Evolutionary conservation across 2,329 filamentous ascomycete genomes (phyloP).

Genomic region (Xylaria polymorpha): DNA sequence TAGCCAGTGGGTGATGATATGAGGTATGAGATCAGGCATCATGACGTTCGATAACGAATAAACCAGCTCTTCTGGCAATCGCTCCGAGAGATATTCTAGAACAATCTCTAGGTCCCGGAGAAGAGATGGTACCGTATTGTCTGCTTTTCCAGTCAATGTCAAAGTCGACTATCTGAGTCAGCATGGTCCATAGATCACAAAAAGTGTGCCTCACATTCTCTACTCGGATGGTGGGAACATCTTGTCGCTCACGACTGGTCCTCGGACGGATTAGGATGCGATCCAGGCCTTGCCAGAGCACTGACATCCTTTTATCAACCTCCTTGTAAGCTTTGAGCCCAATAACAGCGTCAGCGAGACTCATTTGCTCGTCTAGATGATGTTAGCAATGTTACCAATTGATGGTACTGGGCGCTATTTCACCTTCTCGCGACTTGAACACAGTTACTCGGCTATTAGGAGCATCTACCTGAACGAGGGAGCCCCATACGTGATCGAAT

Average conservation of each 20-base stretch:
- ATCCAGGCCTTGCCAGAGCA: conserved; percentile 73
- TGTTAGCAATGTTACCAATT: conserved; percentile 38
- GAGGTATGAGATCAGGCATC: conserved; percentile 74
- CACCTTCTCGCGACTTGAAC: conserved; percentile 63
- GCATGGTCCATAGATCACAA: conserved; percentile 3
- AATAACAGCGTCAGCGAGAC: conserved; percentile 64
- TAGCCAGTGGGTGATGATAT: conserved; percentile 79
- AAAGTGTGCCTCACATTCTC: conserved; percentile 52
- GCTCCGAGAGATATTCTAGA: conserved; percentile 63
- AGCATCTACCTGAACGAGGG: conserved; percentile 71
- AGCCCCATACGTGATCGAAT: conserved; percentile 77
- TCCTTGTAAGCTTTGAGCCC: conserved; percentile 70
- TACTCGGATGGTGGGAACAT: conserved; percentile 56
- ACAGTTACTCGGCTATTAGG: conserved; percentile 68
- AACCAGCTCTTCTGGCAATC: conserved; percentile 66
- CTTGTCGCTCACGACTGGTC: conserved; percentile 57
- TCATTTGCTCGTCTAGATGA: conserved; percentile 62
- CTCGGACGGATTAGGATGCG: conserved; percentile 70
- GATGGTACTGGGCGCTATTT: neutral
- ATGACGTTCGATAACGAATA: conserved; percentile 74
- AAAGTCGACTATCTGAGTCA: conserved; percentile 57
- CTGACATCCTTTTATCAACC: conserved; percentile 68
- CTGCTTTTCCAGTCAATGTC: conserved; percentile 56
- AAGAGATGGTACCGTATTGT: conserved; percentile 61
- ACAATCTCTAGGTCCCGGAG: conserved; percentile 65